Percentiles rank a stretch among this genome's conserved stretches.
phyloP scores from a whole-genome alignment of 331 rosid genomes.

The Prunus yedoensis region DNA sequence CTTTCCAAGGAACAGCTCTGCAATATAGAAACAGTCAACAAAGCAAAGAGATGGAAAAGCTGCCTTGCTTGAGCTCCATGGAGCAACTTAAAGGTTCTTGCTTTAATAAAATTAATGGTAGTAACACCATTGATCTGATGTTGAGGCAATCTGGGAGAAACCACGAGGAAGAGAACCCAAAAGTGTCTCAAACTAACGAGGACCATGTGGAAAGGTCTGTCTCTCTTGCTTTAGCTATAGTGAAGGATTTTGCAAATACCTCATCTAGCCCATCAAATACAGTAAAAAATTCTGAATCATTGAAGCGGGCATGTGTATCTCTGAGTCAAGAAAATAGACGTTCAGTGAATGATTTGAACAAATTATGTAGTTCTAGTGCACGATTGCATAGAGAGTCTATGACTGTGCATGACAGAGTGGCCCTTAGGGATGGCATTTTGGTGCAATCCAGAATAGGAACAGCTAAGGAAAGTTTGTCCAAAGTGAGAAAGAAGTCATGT shows the following conservation, averaged over 20 bases:
- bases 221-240: slow-evolving; percentile 35
- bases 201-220: slow-evolving; percentile 33
- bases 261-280: slow-evolving; percentile 29
- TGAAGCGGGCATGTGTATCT: slow-evolving; percentile 29
- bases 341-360: slow-evolving; percentile 32
- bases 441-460: slow-evolving; percentile 6
- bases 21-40: slow-evolving; percentile 23
- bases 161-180: slow-evolving; percentile 25
- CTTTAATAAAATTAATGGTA: slow-evolving; percentile 24
- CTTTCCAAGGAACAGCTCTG: slow-evolving; percentile 29
- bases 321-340: slow-evolving; percentile 31
- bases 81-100: slow-evolving; percentile 31
- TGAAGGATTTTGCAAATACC: slow-evolving; percentile 29
- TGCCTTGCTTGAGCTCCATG: slow-evolving; percentile 27
- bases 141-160: slow-evolving; percentile 29
- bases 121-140: slow-evolving; percentile 27
- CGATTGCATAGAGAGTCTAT: slow-evolving; percentile 24
- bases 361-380: neutral
- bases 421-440: slow-evolving; percentile 25
- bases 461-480: slow-evolving; percentile 1
- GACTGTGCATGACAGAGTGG: slow-evolving; percentile 28
- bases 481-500: slow-evolving; percentile 16
- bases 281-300: slow-evolving; percentile 25
- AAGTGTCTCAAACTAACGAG: slow-evolving; percentile 28
- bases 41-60: slow-evolving; percentile 38